These are phyloP conservation scores for Claviceps fusiformis DNA, from an alignment of 2,329 filamentous ascomycete species.

Conservation along the genomic window DNA sequence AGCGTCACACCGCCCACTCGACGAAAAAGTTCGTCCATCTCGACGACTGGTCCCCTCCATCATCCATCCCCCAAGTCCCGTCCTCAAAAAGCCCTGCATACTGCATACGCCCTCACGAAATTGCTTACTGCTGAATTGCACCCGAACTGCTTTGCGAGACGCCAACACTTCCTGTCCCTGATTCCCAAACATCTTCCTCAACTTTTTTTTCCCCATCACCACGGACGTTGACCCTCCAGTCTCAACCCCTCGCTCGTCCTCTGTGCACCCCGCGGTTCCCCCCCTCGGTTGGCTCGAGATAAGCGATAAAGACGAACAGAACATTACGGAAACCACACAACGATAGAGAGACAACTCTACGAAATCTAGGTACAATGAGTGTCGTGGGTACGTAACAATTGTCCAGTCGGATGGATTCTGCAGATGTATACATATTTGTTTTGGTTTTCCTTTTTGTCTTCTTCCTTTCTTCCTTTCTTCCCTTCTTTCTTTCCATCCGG, in stretches of 20 bases:
- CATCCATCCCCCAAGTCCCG: background rate
- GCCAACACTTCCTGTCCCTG: background rate
- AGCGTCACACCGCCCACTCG: slow-evolving; percentile 2
- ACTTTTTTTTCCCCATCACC: background rate
- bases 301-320: slow-evolving; percentile 4
- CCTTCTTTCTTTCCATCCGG: background rate
- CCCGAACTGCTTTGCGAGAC: background rate
- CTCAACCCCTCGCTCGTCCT: background rate
- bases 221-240: background rate
- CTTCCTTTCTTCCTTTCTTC: background rate
- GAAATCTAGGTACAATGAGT: slow-evolving; percentile 32
- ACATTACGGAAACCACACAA: background rate
- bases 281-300: background rate
- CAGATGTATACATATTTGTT: background rate
- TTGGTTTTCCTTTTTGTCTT: background rate
- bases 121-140: background rate
- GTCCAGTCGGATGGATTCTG: background rate
- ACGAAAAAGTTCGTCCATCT: slow-evolving; percentile 1
- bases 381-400: slow-evolving; percentile 34
- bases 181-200: background rate
- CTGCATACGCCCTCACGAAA: background rate
- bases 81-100: no score
- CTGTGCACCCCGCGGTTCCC: slow-evolving; percentile 1
- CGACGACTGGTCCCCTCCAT: background rate
- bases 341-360: slow-evolving; percentile 9